phyloP scores from a whole-genome alignment of 2,329 filamentous ascomycete species.

The Aspergillus japonicus region DNA sequence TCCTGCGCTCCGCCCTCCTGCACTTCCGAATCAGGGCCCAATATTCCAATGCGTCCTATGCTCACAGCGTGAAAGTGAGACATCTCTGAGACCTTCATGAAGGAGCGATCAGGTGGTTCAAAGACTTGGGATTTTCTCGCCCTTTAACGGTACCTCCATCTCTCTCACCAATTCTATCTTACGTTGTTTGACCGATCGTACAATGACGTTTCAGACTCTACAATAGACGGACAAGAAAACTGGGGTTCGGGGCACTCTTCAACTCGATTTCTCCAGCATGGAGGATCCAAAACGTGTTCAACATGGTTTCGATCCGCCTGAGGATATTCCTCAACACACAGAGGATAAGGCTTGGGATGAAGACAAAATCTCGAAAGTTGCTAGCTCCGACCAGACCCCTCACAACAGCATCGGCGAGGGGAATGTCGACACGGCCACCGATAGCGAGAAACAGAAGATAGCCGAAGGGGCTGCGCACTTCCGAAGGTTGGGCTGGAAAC shows the following conservation, averaged over 20 bases:
- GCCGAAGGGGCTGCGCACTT: neutral
- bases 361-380: neutral
- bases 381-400: neutral
- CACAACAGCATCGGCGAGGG: neutral
- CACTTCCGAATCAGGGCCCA: neutral
- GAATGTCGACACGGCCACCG: neutral
- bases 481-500: conserved; percentile 45
- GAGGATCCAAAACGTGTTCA: neutral
- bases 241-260: neutral
- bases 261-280: neutral
- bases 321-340: neutral
- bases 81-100: neutral
- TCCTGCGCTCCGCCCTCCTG: neutral
- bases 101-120: neutral
- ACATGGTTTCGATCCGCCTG: neutral
- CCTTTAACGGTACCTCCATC: neutral
- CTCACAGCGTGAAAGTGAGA: no score
- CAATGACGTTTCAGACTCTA: neutral
- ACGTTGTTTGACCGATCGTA: neutral
- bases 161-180: neutral
- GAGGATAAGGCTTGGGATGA: neutral
- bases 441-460: neutral
- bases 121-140: neutral
- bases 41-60: no score
- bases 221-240: neutral